Base-by-base conservation (phyloP, 1,284 basidiomycete genomes). In the Papiliotrema terrestris region DNA sequence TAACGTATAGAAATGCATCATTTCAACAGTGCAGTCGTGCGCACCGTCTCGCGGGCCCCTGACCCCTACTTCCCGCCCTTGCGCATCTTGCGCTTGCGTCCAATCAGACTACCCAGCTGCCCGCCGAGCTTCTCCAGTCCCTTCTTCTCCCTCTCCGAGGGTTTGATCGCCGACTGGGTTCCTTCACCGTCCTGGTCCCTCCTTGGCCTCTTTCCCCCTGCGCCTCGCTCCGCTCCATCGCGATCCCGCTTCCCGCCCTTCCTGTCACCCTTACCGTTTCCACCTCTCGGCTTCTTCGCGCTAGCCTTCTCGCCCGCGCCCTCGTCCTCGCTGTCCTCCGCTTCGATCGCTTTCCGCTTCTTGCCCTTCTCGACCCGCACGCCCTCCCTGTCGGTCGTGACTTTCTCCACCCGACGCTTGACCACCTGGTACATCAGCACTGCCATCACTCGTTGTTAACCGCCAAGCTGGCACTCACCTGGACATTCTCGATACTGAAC, bases 401-500 rank as follows among this genome's bases (percentile, higher is more conserved):
- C 65, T 62, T 76, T 77, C 50, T 77, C 74, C 2, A 72, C 73
- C 39, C 74, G 62, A 11, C 75, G 64, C 46, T 69, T 72, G 43
- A 77, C 72, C 32, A 76, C 75, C 74, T 75, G 49, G 38, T 1
- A 11, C 20, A 39, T 52, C 35, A 51, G 45, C 46, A 14, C 15
- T 25, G 8, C 1, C n/a, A n/a, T n/a, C n/a, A n/a, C n/a, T n/a
- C n/a, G n/a, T n/a, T n/a, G n/a, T n/a, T n/a, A n/a, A n/a, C n/a
- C n/a, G n/a, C n/a, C n/a, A n/a, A n/a, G 20, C 20, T 48, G 37
- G 32, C 3, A 61, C 72, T 63, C 51, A 94, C 91, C 74, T 93
- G 88, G 4, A 91, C 81, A 67, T 97, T 96, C 80, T 97, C 91
- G 54, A 95, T 89, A 39, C 89, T 92, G 75, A 94, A 95, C 77